Percentiles rank a stretch among this genome's conserved stretches.
Conservation (phyloP, 345 rosid genomes). For the Clausena lansium region DNA sequence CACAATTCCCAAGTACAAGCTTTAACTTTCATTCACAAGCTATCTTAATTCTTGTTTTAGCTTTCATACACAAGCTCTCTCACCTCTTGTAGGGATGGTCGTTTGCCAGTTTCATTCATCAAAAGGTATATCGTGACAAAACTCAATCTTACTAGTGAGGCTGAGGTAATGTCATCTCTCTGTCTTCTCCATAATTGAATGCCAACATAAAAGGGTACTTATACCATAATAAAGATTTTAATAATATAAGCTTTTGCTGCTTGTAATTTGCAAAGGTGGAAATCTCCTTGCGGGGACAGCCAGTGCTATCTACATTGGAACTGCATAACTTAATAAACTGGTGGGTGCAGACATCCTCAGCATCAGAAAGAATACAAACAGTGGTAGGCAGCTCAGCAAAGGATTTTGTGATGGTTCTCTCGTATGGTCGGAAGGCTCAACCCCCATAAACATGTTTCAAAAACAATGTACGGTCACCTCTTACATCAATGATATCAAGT, state of each 20-base stretch:
- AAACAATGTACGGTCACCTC: not conserved
- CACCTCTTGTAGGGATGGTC: slow-evolving; percentile 34
- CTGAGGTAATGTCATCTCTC: slow-evolving; percentile 32
- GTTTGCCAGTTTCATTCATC: slow-evolving; percentile 35
- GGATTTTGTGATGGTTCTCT: slow-evolving; percentile 50
- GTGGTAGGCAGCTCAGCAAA: slow-evolving; percentile 44
- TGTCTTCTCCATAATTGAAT: not conserved
- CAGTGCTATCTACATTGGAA: slow-evolving; percentile 31
- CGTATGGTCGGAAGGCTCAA: slow-evolving; percentile 37
- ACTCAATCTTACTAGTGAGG: slow-evolving; percentile 38
- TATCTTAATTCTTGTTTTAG: too few relatives aligned
- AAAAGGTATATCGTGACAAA: slow-evolving; percentile 38
- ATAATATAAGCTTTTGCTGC: not conserved
- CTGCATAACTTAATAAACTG: slow-evolving; percentile 34
- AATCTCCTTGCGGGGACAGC: slow-evolving; percentile 38
- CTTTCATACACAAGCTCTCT: not conserved
- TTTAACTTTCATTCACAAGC: not conserved
- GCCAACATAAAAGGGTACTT: not conserved
- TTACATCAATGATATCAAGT: not conserved
- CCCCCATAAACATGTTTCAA: slow-evolving; percentile 12
- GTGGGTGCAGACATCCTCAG: slow-evolving; percentile 43
- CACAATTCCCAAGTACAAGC: not conserved
- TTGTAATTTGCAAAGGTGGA: slow-evolving; percentile 41
- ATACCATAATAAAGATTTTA: not conserved
- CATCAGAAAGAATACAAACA: slow-evolving; percentile 21